Conservation (phyloP, 352 stramenopile species). For the Phytophthora brassicae region DNA sequence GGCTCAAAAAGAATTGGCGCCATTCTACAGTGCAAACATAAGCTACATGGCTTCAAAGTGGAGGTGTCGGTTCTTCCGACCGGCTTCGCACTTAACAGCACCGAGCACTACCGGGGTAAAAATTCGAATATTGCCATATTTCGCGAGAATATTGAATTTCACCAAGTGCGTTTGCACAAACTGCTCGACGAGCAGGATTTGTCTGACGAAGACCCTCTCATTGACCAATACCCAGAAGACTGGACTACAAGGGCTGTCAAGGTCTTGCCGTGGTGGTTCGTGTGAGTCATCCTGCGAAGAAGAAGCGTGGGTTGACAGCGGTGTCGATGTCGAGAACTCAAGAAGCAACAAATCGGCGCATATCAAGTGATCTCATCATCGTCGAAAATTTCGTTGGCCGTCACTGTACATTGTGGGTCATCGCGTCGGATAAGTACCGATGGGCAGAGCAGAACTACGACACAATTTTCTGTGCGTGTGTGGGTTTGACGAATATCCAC, state of each 20-base stretch:
- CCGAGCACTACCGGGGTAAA: neutral
- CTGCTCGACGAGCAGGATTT: neutral
- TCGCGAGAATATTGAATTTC: constrained; percentile 1
- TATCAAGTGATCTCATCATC: neutral
- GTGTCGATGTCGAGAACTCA: neutral
- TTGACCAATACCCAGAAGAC: neutral
- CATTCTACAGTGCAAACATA: constrained; percentile 12
- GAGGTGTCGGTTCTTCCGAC: neutral
- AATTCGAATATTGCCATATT: constrained; percentile 1
- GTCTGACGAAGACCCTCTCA: neutral
- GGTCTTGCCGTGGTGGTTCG: no score
- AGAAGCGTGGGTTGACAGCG: no score
- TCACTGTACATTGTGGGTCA: neutral
- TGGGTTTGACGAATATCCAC: neutral
- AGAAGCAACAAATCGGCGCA: no score
- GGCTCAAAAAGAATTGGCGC: neutral
- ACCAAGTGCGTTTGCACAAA: neutral
- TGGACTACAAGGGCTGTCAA: neutral
- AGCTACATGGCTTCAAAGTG: constrained; percentile 3
- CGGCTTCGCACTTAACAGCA: constrained; percentile 3
- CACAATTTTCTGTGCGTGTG: neutral
- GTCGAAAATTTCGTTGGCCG: neutral
- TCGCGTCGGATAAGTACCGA: neutral
- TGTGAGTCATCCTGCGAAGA: no score
- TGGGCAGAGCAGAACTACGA: neutral